phyloP scores from a whole-genome alignment of 257 asterid species.

The Penstemon newberryi region DNA sequence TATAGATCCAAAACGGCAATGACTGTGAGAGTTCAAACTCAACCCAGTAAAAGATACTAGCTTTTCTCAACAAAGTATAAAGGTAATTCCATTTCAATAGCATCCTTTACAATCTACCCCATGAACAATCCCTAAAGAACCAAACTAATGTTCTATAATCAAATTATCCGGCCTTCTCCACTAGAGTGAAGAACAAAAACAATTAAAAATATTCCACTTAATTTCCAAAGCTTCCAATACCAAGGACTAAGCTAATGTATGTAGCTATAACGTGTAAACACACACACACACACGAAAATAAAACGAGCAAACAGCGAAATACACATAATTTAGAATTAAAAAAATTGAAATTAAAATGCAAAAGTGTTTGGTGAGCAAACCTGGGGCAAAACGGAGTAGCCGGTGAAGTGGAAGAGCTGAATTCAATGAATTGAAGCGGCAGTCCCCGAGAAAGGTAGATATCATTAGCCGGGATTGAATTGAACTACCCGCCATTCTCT shows the following conservation, averaged over 20 bases:
- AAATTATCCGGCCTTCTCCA: not conserved
- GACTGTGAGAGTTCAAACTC: too few species aligned
- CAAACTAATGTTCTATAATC: not conserved
- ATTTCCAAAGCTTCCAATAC: not conserved
- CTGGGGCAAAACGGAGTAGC: conserved; percentile 51
- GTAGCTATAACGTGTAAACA: not conserved
- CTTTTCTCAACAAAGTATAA: too few species aligned
- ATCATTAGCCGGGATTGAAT: conserved; percentile 64
- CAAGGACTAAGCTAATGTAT: too few species aligned
- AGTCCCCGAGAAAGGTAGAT: conserved; percentile 64
- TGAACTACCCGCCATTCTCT: conserved; percentile 45
- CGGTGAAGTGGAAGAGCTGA: conserved; percentile 44
- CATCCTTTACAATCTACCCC: not conserved
- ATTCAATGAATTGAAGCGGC: conserved; percentile 45
- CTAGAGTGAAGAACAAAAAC: not conserved
- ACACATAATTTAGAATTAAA: not conserved
- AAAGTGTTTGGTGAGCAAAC: conserved; percentile 30
- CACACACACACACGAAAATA: not conserved
- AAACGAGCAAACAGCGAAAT: not conserved
- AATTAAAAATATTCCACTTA: not conserved
- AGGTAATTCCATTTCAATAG: not conserved
- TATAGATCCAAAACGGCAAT: too few species aligned
- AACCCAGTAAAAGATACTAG: too few species aligned
- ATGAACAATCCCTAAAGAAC: not conserved
- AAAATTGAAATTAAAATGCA: not conserved